Conservation (phyloP, 164 flowering plant genomes). For the Magnolia kwangsiensis region DNA sequence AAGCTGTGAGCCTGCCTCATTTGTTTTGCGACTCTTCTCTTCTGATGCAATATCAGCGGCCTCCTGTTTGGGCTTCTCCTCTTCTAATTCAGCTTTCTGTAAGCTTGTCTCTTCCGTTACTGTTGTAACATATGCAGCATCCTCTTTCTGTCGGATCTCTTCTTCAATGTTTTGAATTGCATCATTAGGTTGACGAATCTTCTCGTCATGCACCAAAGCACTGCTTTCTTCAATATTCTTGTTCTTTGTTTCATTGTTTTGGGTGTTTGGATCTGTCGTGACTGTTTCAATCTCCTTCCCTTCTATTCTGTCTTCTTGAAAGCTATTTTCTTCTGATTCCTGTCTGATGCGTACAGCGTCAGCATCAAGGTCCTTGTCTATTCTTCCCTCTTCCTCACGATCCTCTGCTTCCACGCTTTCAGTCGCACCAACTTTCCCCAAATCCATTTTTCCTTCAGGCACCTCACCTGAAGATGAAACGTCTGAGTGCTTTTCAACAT, state of each 20-base stretch:
- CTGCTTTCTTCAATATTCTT: not conserved
- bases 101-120: constrained; percentile 1
- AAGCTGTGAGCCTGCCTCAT: constrained; percentile 5
- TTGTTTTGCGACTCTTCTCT: constrained; percentile 16
- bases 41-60: constrained; percentile 7
- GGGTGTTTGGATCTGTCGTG: not conserved
- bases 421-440: not conserved
- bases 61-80: not conserved
- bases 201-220: not conserved
- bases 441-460: not conserved
- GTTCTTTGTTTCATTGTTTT: not conserved
- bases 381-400: not conserved
- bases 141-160: not conserved
- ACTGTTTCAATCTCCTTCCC: not conserved
- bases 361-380: not conserved
- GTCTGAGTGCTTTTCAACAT: not conserved
- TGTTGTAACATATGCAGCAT: not conserved
- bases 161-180: not conserved
- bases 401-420: not conserved
- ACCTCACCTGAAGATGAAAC: not conserved
- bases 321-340: not conserved
- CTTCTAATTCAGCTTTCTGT: constrained; percentile 1
- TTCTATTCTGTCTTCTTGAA: constrained; percentile 7
- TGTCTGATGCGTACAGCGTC: not conserved
- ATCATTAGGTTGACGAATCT: not conserved